Evolutionary conservation across 1,139 yeast species (phyloP).

Genomic region (Kodamaea sp.): DNA sequence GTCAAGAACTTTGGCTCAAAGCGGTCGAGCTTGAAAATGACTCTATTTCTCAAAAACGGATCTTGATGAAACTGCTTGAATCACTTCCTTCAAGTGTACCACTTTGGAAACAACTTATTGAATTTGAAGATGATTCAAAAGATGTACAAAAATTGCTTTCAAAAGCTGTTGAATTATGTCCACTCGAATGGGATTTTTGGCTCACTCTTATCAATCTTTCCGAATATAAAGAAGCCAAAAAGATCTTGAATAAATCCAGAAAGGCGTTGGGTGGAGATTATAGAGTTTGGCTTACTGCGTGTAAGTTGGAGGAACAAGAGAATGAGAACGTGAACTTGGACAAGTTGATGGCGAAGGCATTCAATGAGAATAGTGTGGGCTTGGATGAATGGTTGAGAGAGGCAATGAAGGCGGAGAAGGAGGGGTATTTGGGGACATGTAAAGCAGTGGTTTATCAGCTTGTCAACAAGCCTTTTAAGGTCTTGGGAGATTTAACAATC

Average conservation of each 20-base stretch:
- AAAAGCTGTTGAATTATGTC: conserved; percentile 70
- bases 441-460: conserved; percentile 33
- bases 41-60: conserved; percentile 44
- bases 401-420: conserved; percentile 37
- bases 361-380: conserved; percentile 29
- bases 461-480: too few species aligned
- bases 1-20: conserved; percentile 66
- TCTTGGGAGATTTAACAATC: too few species aligned
- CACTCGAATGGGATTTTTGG: conserved; percentile 68
- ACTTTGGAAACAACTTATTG: conserved; percentile 55
- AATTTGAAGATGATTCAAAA: conserved; percentile 39
- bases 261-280: conserved; percentile 48
- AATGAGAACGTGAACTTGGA: conserved; percentile 34
- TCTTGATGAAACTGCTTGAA: conserved; percentile 61
- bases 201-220: conserved; percentile 39
- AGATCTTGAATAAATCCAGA: conserved; percentile 57
- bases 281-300: conserved; percentile 69
- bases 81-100: conserved; percentile 42
- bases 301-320: conserved; percentile 64
- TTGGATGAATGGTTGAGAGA: conserved; percentile 19
- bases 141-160: conserved; percentile 53
- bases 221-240: conserved; percentile 48
- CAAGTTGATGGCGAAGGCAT: conserved; percentile 52
- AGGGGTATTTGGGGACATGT: conserved; percentile 34
- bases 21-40: conserved; percentile 68